Base-by-base conservation (phyloP, 352 stramenopile genomes). In the Elongisporangium undulatum region DNA sequence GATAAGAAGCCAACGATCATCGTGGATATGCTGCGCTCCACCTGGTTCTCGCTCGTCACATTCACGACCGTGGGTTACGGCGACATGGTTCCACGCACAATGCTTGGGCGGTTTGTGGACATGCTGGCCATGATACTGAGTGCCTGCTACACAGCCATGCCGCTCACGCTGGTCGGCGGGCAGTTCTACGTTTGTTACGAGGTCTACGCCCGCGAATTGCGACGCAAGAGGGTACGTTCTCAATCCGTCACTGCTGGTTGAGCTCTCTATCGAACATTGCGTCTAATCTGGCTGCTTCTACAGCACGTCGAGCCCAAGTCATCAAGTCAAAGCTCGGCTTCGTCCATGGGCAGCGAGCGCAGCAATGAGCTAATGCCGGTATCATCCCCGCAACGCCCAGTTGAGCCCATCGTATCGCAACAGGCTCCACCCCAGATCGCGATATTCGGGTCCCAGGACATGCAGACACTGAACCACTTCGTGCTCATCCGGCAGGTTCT, bases 171-270 rank as follows among this genome's bases (percentile, higher is more conserved):
- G 0, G 74, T 86, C 21, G 78, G 78, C 8, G 66, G 64, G 1
- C 71, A 88, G 49, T 88, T 88, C 59, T 86, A 87, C 68, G 56
- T 75, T 9, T 86, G 72, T 58, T 90, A 90, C 39, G 73, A 83
- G 38, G 53, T 72, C 2, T 64, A 77, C 50, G 58, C 79, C 1
- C 61, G 67, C 22, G 67, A 82, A 48, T 64, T 82, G 29, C 62
- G 61, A 24, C 58, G 65, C 2, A 67, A 64, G 21, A 58, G 24
- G 56, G 72, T 80, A 60, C 51, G 56, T 53, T 15, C 7, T 15
- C 3, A 2, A 12, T 19, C 0, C 3, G 2, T 17, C 3, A 2
- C n/a, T 12, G 4, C 3, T 41, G 17, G 1, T 45, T 4, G 1
- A 29, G 10, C 34, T 53, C 21, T 59, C 6, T 20, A 24, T n/a